Evolutionary conservation across 116 monocot genomes (phyloP), one percentile per base, ranked within the genome.

Genomic region (Posidonia oceanica): DNA sequence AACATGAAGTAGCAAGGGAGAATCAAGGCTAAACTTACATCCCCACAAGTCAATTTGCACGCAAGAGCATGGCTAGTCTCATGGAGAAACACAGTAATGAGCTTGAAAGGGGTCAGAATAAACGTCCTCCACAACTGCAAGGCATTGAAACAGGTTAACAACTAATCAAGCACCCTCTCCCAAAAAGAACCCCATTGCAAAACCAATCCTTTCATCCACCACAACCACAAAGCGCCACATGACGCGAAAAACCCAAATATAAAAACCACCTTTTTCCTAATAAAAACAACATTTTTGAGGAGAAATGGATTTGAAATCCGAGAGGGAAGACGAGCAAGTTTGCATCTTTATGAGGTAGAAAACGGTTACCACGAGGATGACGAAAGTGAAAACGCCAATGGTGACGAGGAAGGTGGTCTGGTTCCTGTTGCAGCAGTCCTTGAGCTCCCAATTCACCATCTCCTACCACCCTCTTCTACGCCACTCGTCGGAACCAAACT

Each of bases 31-130:
- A 54, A 36, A 73, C 64, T 73, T 54, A 73, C 73, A 73, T 89
- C 79, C 5, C 91, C 96, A 63, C 96, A 96, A 11, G 96, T 96
- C 22, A 96, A 76, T 52, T 91, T 96, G 67, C 96, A 96, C 58
- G 96, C 91, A 60, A 96, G 78, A 67, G 96, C 96, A 81, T 96
- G 96, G 70, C 96, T 96, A 4, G 76, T 78, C 64, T 96, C 96
- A 65, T 96, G 96, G 44, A 96, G 92, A 56, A 96, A 91, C 64
- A 96, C 96, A 12, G 96, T 96, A 54, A 96, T 91, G 48, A 96
- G 91, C 89, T 91, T 96, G 79, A 96, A 91, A 7, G 96, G 96
- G 12, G 88, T 96, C 56, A 91, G 69, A 60, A 91, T 59, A 42
- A 86, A 74, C 8, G 96, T 96, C 81, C 89, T 91, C 96, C 96